phyloP scores from a whole-genome alignment of 1,284 basidiomycete species.

The Rhizoctonia solani region DNA sequence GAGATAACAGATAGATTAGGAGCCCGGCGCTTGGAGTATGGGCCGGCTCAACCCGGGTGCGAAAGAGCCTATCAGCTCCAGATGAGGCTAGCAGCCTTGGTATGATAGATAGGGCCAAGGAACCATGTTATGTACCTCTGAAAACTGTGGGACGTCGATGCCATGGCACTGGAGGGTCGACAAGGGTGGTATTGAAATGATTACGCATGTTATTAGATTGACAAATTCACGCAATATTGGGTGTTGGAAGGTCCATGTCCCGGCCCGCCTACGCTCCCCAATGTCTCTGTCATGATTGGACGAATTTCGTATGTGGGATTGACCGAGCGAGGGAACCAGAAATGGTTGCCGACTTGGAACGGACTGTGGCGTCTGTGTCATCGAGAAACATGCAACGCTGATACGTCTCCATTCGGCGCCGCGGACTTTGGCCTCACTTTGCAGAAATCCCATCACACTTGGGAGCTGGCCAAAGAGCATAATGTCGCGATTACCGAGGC shows the following conservation, averaged over 20 bases:
- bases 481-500: not conserved
- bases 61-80: not conserved
- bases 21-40: conserved; percentile 9
- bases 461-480: too few species aligned
- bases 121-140: too few species aligned
- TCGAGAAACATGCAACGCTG: not conserved
- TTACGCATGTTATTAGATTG: not conserved
- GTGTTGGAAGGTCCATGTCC: not conserved
- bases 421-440: not conserved
- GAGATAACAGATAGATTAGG: conserved; percentile 12
- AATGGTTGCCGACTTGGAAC: too few species aligned
- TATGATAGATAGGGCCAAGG: too few species aligned
- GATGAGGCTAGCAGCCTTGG: not conserved
- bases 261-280: not conserved
- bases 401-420: not conserved
- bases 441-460: not conserved
- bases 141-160: too few species aligned
- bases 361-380: not conserved
- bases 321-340: too few species aligned
- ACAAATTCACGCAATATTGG: not conserved
- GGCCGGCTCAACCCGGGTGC: not conserved
- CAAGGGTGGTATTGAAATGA: not conserved
- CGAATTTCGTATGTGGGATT: too few species aligned
- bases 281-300: not conserved
- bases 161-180: too few species aligned